Evolutionary conservation across 345 rosid species (phyloP).

Genomic region (Gossypium mustelinum): DNA sequence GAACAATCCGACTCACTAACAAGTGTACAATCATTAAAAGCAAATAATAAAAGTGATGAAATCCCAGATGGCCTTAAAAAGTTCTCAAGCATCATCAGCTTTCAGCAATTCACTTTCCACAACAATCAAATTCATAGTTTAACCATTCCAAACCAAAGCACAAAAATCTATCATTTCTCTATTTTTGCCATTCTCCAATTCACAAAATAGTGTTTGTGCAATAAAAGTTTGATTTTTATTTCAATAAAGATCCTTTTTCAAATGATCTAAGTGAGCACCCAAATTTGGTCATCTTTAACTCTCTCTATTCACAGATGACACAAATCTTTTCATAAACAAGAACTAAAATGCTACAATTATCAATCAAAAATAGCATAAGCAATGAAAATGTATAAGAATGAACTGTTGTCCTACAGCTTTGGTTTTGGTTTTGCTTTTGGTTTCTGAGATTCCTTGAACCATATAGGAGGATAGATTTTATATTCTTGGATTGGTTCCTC

Average conservation of each 20-base stretch:
- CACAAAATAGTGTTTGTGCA: neutral
- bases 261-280: neutral
- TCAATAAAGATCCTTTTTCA: neutral
- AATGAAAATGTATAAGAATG: neutral
- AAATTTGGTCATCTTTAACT: neutral
- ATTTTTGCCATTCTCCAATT: neutral
- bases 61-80: no score
- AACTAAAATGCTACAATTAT: neutral
- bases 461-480: conserved; percentile 59
- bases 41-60: neutral
- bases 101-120: no score
- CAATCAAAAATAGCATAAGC: neutral
- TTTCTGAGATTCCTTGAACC: conserved; percentile 49
- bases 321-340: neutral
- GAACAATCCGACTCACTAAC: neutral
- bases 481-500: conserved; percentile 49
- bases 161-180: neutral
- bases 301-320: neutral
- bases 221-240: neutral
- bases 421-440: conserved; percentile 42
- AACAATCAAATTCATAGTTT: neutral
- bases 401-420: conserved; percentile 33
- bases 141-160: neutral
- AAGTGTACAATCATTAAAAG: neutral
- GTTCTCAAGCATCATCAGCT: neutral